Evolutionary conservation across 2,329 filamentous ascomycete species (phyloP), one percentile per base, ranked within the genome.

Genomic region (Trichoderma endophyticum): DNA sequence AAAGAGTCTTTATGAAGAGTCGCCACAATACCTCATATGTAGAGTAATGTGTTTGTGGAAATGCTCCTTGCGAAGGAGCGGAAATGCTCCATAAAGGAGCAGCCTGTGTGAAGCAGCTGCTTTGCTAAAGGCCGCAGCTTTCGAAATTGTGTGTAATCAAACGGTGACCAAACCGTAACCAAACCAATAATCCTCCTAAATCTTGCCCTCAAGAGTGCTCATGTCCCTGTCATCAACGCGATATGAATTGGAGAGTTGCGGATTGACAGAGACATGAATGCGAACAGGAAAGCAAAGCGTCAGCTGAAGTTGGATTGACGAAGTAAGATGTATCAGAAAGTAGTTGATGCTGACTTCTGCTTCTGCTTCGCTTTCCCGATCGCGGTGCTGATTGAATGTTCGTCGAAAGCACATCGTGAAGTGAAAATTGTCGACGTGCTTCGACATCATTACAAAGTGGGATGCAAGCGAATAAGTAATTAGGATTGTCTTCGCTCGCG

Each of bases 361-460:
- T 59, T 28, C 30, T 15, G 54, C 51, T 59, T 30, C 32, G 65
- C 54, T 32, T 36, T 43, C 65, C 66, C 66, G 54, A 51, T 60
- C 56, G 66, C 36, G 21, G 8, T 69, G 66, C 66, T 51, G 66
- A 69, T 54, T 62, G 57, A 36, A 57, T 70, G 39, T 70, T 28
- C 54, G 59, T 34, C 59, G 43, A 54, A 43, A n/a, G 32, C 68
- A 56, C 36, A 32, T 56, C 59, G 30, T 70, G 24, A 24, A 48
- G 12, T 70, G 21, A 48, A 34, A 26, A 61, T 39, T 39, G 36
- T 54, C 24, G 68, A 70, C 30, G 39, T 39, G 21, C 26, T 56
- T 51, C 59, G 60, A 63, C 68, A 57, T 34, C 68, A 70, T 70
- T 57, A 59, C 67, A 48, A 62, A 34, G 9, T n/a, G 67, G 36